Percentiles rank a stretch among this genome's conserved stretches.
Evolutionary conservation across 2,329 filamentous ascomycete genomes (phyloP).

Genomic region (Coniochaeta ligniaria): DNA sequence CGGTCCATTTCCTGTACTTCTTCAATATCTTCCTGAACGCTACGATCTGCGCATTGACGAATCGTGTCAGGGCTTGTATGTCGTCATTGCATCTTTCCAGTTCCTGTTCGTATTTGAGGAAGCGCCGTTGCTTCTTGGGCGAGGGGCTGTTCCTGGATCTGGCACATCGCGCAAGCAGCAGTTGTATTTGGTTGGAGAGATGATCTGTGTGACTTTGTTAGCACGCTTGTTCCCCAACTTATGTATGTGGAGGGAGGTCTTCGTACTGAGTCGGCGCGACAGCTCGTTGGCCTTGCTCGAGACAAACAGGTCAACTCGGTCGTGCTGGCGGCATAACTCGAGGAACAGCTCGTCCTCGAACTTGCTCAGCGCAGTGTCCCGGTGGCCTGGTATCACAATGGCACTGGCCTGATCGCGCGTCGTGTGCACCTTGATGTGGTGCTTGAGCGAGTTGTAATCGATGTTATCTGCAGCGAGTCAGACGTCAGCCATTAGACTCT

Average conservation of each 20-base stretch:
- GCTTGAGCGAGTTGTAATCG: slow-evolving; percentile 82
- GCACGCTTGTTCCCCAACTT: not conserved
- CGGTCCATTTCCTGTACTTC: slow-evolving; percentile 85
- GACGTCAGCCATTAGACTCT: not conserved
- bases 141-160: slow-evolving; percentile 25
- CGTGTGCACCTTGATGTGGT: slow-evolving; percentile 75
- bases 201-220: slow-evolving; percentile 29
- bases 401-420: slow-evolving; percentile 62
- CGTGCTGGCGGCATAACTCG: slow-evolving; percentile 67
- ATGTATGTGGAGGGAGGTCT: not conserved
- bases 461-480: slow-evolving; percentile 60
- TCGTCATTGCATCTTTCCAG: slow-evolving; percentile 60
- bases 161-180: slow-evolving; percentile 36
- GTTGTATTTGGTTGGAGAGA: slow-evolving; percentile 38
- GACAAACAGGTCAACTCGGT: slow-evolving; percentile 72
- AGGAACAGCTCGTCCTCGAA: slow-evolving; percentile 68
- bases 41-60: slow-evolving; percentile 64
- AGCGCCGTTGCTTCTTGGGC: slow-evolving; percentile 41
- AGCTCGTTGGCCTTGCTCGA: slow-evolving; percentile 76
- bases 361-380: slow-evolving; percentile 46
- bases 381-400: slow-evolving; percentile 67
- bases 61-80: slow-evolving; percentile 62
- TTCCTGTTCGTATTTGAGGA: slow-evolving; percentile 46
- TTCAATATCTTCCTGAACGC: slow-evolving; percentile 80
- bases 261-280: slow-evolving; percentile 57